Evolutionary conservation across 495 filamentous ascomycete species (phyloP).

Genomic region (Hypoxylon lienhwacheense): DNA sequence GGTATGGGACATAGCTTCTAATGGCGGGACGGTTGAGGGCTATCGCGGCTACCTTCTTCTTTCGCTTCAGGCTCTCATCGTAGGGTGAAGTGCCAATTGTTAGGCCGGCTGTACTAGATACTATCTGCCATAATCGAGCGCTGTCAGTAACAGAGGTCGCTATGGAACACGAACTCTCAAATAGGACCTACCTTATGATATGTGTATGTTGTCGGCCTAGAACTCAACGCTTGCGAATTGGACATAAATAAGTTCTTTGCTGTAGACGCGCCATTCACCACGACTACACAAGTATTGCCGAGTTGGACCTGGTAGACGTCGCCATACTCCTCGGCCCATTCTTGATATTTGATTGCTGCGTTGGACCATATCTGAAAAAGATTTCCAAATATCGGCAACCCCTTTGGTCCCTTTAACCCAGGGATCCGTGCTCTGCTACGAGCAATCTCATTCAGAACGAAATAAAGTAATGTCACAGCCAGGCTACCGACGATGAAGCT

Average conservation of each 20-base stretch:
- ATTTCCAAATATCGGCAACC: slow-evolving; percentile 65
- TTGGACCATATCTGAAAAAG: slow-evolving; percentile 61
- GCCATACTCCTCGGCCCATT: slow-evolving; percentile 61
- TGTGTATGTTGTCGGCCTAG: slow-evolving; percentile 64
- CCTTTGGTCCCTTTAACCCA: slow-evolving; percentile 57
- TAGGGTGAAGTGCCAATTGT: slow-evolving; percentile 68
- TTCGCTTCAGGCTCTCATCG: slow-evolving; percentile 62
- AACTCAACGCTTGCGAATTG: slow-evolving; percentile 58
- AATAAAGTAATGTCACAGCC: slow-evolving; percentile 37
- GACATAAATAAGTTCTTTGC: slow-evolving; percentile 61
- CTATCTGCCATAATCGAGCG: slow-evolving; percentile 46
- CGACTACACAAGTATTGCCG: slow-evolving; percentile 62
- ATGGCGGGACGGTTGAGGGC: slow-evolving; percentile 65
- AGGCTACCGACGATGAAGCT: slow-evolving; percentile 15
- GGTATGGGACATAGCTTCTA: slow-evolving; percentile 60
- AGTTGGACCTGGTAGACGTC: slow-evolving; percentile 66
- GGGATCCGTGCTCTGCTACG: slow-evolving; percentile 53
- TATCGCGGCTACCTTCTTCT: slow-evolving; percentile 64
- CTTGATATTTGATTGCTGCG: slow-evolving; percentile 61
- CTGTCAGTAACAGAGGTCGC: neutral
- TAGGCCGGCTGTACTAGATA: slow-evolving; percentile 64
- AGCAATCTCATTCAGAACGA: slow-evolving; percentile 56
- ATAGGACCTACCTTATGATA: slow-evolving; percentile 58
- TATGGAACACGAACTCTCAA: neutral
- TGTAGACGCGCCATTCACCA: slow-evolving; percentile 61